Base-by-base conservation (phyloP, 2,329 filamentous ascomycete species). In the Akanthomyces muscarius region DNA sequence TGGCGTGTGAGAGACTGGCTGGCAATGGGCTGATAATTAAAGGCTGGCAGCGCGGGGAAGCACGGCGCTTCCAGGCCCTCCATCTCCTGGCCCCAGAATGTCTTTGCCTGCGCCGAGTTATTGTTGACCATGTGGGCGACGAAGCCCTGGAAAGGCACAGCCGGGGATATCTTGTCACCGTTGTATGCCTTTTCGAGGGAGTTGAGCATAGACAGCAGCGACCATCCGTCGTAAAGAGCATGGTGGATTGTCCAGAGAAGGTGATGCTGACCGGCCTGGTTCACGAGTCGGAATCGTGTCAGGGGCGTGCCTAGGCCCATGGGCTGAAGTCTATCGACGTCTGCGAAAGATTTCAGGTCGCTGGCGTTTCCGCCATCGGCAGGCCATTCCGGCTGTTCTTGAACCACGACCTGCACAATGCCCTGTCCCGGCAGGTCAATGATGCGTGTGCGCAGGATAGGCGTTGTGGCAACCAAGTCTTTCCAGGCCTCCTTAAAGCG, bases 241-340 rank as follows among this genome's bases (percentile, higher is more conserved):
- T 74, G 73, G 11, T 74, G 73, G 0, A 69, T 67, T 1, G 71
- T 73, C 67, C 71, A 73, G 0, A 73, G 67, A 4, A 74, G 71
- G 52, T 68, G 72, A 28, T 52, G 14, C 18, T 52, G 48, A 8
- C n/a, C 38, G 1, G 7, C 23, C 4, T 52, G n/a, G 6, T 30
- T 33, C 5, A 55, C 60, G 5, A 55, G 52, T 7, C 36, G 30
- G 47, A 54, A 53, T n/a, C 61, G 61, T 16, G 48, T 53, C 36
- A 63, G 36, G 7, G 47, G 14, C 5, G 47, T 36, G n/a, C 61
- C 47, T 3, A 62, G 44, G 13, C 60, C 44, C 54, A 63, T 58
- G 5, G 53, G 47, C 13, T 48, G 30, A 18, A 44, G 28, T 14
- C 53, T 33, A 53, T 58, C 53, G 3, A 36, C 21, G 21, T 11